A percentile compares a stretch with the other conserved stretches of the same genome.
Conservation (phyloP, 1,284 basidiomycete species). For the Puccinia polysora region DNA sequence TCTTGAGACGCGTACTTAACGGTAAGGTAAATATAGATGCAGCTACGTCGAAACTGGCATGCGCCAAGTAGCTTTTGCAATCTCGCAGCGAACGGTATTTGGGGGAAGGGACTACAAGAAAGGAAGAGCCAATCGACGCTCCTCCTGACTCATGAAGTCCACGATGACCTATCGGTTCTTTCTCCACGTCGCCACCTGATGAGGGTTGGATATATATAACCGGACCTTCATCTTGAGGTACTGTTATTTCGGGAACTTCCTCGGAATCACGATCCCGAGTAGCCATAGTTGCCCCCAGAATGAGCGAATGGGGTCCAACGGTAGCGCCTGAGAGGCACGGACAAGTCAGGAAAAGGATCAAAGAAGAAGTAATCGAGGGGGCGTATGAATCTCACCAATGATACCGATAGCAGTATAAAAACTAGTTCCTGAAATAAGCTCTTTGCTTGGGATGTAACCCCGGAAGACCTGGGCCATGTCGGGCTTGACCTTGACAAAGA, state of each 20-base stretch:
- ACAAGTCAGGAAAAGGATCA: background rate
- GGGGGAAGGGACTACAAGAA: no score
- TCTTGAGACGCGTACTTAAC: conserved; percentile 9
- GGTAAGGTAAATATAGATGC: conserved; percentile 42
- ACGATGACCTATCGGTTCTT: background rate
- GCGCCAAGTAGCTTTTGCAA: conserved; percentile 34
- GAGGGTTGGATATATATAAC: background rate
- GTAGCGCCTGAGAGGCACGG: conserved; percentile 9
- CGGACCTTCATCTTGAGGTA: background rate
- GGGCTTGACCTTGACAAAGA: conserved; percentile 38
- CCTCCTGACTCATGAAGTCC: background rate
- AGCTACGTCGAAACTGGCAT: conserved; percentile 41
- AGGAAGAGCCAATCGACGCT: background rate
- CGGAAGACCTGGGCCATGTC: conserved; percentile 10
- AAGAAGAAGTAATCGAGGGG: background rate
- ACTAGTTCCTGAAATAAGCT: conserved; percentile 12
- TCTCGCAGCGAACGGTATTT: background rate
- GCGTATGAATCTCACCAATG: conserved; percentile 1
- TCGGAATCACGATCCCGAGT: conserved; percentile 24
- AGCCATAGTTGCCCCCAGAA: conserved; percentile 32
- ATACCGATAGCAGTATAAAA: conserved; percentile 39
- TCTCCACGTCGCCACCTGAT: background rate
- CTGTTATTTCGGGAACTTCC: background rate
- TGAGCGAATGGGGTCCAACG: conserved; percentile 38
- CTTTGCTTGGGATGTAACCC: conserved; percentile 15